Evolutionary conservation across 164 flowering plant species (phyloP), one percentile per base, ranked within the genome.

Genomic region (Warburgia ugandensis): DNA sequence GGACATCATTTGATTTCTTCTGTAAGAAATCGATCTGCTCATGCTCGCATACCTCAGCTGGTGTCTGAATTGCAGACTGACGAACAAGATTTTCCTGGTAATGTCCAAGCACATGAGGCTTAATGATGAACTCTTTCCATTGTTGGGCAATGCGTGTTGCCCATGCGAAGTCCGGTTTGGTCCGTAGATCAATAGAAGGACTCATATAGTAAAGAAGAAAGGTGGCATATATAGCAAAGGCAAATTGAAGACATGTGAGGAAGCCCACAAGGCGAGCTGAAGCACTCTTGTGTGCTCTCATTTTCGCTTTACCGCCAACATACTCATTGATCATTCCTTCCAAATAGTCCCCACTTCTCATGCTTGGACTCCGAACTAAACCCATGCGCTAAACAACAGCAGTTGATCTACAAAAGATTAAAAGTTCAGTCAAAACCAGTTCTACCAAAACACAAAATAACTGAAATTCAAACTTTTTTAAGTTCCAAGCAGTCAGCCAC

Each of bases 151-250:
- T 68, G 17, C 61, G 63, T 19, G 84, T 75, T 5, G 96, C 91
- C 98, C 98, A 91, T 16, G 81, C 23, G 32, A 87, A 79, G 48
- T 91, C 98, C 0, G 95, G 90, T 56, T 76, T 83, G 11, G 83
- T 56, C 2, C 73, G 48, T 25, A 85, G 66, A 55, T 92, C 99
- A 0, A 88, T 79, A 86, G n/a, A 7, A 0, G 99, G 96, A 46
- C 96, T 77, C 91, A 92, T 81, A 77, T 77, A 84, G 59, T 88
- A 92, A 19, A 92, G 65, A 0, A 92, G 73, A 29, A 80, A 77
- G 2, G 99, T 92, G 4, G 95, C 99, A 32, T 92, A 92, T 11
- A 88, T 57, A 19, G 99, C 96, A 52, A 85, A 92, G 13, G 85
- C 77, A 45, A 92, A 84, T 48, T 92, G 99, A 4, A 92, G 76